These are phyloP conservation scores for Candolleomyces aberdarensis DNA, from an alignment of 768 basidiomycete species.

Conservation along the genomic window DNA sequence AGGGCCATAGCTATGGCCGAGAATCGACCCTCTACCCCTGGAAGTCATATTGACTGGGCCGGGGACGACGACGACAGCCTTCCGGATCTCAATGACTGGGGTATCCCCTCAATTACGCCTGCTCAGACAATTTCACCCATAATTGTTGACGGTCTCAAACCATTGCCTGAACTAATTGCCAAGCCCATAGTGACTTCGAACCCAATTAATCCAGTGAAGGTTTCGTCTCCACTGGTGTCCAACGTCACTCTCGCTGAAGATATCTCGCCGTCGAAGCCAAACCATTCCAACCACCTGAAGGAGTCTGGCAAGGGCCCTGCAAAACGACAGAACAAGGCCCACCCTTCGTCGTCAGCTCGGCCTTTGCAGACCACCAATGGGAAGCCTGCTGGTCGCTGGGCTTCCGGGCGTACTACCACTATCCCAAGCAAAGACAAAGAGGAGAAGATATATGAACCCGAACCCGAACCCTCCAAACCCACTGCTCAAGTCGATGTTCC, in stretches of 20 bases:
- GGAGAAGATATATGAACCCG: too few species aligned
- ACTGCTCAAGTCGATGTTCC: conserved; percentile 1
- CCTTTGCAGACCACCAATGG: too few species aligned
- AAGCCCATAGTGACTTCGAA: conserved; percentile 7
- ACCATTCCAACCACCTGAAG: neutral
- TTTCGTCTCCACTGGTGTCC: neutral
- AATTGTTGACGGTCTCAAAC: conserved; percentile 57
- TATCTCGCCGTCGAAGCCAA: neutral
- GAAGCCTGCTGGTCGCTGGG: too few species aligned
- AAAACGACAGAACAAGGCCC: too few species aligned
- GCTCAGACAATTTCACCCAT: conserved; percentile 62
- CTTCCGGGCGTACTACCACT: too few species aligned
- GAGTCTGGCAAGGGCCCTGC: neutral
- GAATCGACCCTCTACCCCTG: conserved; percentile 64
- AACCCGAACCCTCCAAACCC: conserved; percentile 8
- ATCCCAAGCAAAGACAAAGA: too few species aligned
- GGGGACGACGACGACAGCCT: conserved; percentile 81
- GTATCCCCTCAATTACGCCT: conserved; percentile 46
- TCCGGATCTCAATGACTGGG: conserved; percentile 87
- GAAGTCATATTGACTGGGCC: conserved; percentile 87
- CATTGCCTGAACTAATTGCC: conserved; percentile 44
- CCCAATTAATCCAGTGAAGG: neutral
- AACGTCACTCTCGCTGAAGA: neutral
- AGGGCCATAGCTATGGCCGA: conserved; percentile 70
- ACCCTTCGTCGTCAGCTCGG: too few species aligned